Percentiles rank a stretch among this genome's conserved stretches.
These are phyloP conservation scores for Venturiaceae sp. DNA, from an alignment of 2,329 filamentous ascomycete species.

Conservation along the genomic window DNA sequence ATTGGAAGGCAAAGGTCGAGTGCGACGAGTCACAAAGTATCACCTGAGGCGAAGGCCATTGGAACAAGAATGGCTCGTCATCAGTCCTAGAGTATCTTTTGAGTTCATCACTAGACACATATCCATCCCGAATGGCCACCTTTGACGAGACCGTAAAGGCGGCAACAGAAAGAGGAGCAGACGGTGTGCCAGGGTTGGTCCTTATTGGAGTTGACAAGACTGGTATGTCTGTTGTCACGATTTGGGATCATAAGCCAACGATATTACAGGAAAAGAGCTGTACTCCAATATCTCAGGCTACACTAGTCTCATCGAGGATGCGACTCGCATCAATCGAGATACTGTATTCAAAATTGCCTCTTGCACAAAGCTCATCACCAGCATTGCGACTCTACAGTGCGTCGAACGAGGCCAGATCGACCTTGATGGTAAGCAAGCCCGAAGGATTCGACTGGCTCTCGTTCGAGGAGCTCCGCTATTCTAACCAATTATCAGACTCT, in stretches of 20 bases:
- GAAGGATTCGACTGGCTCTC: too few relatives aligned
- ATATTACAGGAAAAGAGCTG: conserved; percentile 3
- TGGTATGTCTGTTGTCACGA: background rate
- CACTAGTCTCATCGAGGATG: background rate
- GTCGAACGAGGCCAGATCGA: conserved; percentile 5
- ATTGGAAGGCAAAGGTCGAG: too few relatives aligned
- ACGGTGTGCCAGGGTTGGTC: background rate
- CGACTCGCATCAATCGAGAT: conserved; percentile 4
- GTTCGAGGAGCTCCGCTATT: too few relatives aligned
- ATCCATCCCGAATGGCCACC: too few relatives aligned
- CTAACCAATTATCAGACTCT: background rate
- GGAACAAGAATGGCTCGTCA: too few relatives aligned
- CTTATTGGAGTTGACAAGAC: background rate
- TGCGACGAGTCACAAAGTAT: too few relatives aligned
- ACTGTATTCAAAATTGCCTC: conserved; percentile 8
- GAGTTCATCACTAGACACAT: too few relatives aligned
- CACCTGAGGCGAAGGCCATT: too few relatives aligned
- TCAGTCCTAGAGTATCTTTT: too few relatives aligned
- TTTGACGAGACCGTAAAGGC: too few relatives aligned
- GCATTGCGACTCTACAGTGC: conserved; percentile 7
- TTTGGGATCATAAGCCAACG: background rate
- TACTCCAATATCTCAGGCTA: conserved; percentile 7
- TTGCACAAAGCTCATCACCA: conserved; percentile 7
- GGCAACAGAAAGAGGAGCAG: background rate
- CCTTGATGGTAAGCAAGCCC: too few relatives aligned